Evolutionary conservation across 129 eudicot species (phyloP).

Genomic region (Rutidosis leptorrhynchoides): DNA sequence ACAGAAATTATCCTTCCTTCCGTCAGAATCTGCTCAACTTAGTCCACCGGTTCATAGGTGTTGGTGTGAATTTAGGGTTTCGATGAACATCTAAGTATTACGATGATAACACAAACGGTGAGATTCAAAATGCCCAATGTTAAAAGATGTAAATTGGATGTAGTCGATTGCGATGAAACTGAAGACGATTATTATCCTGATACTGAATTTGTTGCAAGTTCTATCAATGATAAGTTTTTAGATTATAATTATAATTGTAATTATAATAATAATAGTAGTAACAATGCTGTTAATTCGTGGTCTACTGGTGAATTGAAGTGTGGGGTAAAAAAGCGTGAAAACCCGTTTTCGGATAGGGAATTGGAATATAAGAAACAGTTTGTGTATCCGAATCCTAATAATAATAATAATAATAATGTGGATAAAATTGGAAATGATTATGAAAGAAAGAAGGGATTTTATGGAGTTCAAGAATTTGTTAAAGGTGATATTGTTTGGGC

Average conservation of each 20-base stretch:
- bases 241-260: no score
- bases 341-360: constrained; percentile 13
- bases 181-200: constrained; percentile 28
- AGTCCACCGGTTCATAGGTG: not conserved
- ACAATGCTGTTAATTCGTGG: constrained; percentile 28
- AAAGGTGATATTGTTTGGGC: constrained; percentile 81
- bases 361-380: constrained; percentile 31
- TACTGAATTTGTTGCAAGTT: constrained; percentile 14
- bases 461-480: constrained; percentile 56
- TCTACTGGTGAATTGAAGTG: constrained; percentile 26
- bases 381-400: no score
- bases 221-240: not conserved
- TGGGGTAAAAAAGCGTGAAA: constrained; percentile 34
- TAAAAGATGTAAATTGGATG: constrained; percentile 42
- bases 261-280: no score
- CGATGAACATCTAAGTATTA: not conserved
- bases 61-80: constrained; percentile 38
- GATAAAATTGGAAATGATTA: constrained; percentile 21
- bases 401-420: not conserved
- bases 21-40: not conserved
- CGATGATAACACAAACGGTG: constrained; percentile 38
- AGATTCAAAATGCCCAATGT: constrained; percentile 50
- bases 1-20: not conserved
- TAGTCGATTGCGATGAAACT: constrained; percentile 23
- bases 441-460: constrained; percentile 39